Evolutionary conservation across 2,329 filamentous ascomycete genomes (phyloP).

Genomic region (Aspergillus sojae): DNA sequence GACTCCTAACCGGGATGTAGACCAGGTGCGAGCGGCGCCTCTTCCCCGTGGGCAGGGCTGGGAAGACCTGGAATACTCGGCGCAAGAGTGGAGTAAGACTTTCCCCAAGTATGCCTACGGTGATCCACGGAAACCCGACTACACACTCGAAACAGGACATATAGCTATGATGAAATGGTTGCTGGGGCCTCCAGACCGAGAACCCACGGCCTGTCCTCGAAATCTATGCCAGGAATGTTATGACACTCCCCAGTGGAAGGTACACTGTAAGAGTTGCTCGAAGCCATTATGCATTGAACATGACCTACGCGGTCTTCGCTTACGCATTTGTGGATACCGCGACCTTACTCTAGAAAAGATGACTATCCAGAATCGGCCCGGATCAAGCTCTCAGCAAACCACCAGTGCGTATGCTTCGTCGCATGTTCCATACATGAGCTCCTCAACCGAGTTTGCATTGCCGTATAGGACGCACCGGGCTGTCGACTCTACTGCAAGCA

Average conservation of each 20-base stretch:
- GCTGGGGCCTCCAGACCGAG: constrained; percentile 50
- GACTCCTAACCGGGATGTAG: constrained; percentile 56
- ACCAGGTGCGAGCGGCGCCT: constrained; percentile 59
- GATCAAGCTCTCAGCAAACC: constrained; percentile 12
- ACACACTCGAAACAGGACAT: constrained; percentile 43
- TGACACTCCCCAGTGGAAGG: constrained; percentile 60
- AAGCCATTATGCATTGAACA: constrained; percentile 62
- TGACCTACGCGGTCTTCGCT: constrained; percentile 58
- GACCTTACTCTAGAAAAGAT: constrained; percentile 56
- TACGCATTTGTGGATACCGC: constrained; percentile 60
- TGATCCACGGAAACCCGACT: constrained; percentile 42
- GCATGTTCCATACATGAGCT: constrained; percentile 15
- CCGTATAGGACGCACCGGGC: constrained; percentile 34
- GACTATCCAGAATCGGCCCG: constrained; percentile 37
- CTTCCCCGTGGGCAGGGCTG: constrained; percentile 57
- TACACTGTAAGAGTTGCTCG: constrained; percentile 61
- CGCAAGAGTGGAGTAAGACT: constrained; percentile 44
- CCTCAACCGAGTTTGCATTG: constrained; percentile 29
- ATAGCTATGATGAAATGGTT: constrained; percentile 50
- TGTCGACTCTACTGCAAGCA: constrained; percentile 37
- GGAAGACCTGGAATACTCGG: constrained; percentile 57
- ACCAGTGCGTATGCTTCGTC: constrained; percentile 10
- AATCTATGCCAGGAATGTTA: constrained; percentile 62
- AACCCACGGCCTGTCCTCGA: constrained; percentile 54
- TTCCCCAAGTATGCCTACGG: constrained; percentile 45